A percentile compares a stretch with the other conserved stretches of the same genome.
These are phyloP conservation scores for Reutealis trisperma DNA, from an alignment of 345 rosid genomes.

Conservation along the genomic window DNA sequence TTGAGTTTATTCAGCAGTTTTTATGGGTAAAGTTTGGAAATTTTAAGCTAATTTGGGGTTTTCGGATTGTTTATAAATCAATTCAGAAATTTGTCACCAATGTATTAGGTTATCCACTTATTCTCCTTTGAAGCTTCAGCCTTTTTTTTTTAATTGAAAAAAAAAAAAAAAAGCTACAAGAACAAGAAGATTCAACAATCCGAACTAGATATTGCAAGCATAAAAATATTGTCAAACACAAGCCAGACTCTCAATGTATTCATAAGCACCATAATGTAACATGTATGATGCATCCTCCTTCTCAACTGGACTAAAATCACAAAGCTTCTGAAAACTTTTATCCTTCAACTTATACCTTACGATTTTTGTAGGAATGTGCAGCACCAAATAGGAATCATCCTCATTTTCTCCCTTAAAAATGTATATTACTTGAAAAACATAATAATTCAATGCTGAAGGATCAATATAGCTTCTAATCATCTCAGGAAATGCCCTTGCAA, in stretches of 20 bases:
- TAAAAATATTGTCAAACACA: slow-evolving; percentile 11
- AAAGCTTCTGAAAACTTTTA: slow-evolving; percentile 31
- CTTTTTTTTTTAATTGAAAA: not conserved
- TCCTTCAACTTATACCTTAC: slow-evolving; percentile 32
- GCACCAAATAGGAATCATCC: slow-evolving; percentile 32
- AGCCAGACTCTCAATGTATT: slow-evolving; percentile 22
- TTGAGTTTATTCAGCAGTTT: no score
- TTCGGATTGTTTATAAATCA: no score
- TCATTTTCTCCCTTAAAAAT: slow-evolving; percentile 34
- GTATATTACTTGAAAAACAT: slow-evolving; percentile 22
- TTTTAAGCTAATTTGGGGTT: no score
- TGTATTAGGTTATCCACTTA: no score
- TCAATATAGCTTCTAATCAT: slow-evolving; percentile 18
- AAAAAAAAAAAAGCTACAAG: not conserved
- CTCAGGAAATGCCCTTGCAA: slow-evolving; percentile 37
- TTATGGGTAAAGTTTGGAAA: no score
- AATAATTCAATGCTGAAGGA: slow-evolving; percentile 4
- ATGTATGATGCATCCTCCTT: not conserved
- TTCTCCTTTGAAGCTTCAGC: no score
- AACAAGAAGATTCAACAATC: not conserved
- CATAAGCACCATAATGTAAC: slow-evolving; percentile 10
- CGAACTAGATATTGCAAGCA: not conserved
- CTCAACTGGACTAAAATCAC: slow-evolving; percentile 14
- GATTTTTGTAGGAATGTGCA: slow-evolving; percentile 29
- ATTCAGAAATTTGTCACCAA: no score